Percentiles rank a stretch among this genome's conserved stretches.
Conservation (phyloP, 1,284 basidiomycete species). For the Ceratobasidium theobromae region DNA sequence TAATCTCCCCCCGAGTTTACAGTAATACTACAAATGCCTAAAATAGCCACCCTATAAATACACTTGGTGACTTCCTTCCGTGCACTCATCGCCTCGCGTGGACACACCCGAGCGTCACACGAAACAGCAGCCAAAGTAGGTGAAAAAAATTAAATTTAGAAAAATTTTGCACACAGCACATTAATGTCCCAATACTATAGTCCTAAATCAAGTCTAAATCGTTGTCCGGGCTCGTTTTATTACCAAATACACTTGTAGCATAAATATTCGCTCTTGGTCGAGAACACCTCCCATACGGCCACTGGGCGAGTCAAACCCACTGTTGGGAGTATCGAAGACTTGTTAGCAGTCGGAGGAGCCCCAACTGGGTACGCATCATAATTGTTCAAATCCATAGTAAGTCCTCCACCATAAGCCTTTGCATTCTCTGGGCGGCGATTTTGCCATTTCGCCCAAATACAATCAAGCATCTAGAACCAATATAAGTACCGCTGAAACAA, state of each 20-base stretch:
- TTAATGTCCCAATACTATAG: neutral
- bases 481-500: too few relatives aligned
- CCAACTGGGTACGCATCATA: constrained; percentile 30
- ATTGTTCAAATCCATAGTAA: constrained; percentile 11
- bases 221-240: neutral
- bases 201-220: neutral
- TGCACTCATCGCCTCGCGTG: too few relatives aligned
- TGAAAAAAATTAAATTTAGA: too few relatives aligned
- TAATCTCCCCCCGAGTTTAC: too few relatives aligned
- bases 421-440: constrained; percentile 1
- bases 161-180: neutral
- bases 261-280: constrained; percentile 5
- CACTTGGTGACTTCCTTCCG: too few relatives aligned
- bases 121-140: too few relatives aligned
- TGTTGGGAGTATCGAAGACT: neutral
- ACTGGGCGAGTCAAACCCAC: neutral
- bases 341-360: neutral
- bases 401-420: constrained; percentile 29
- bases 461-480: constrained; percentile 33
- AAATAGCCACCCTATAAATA: too few relatives aligned
- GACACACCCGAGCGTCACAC: too few relatives aligned
- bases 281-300: neutral
- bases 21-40: too few relatives aligned
- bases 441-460: constrained; percentile 34
- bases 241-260: constrained; percentile 29